Base-by-base conservation (phyloP, 176 grass and related monocot genomes). In the Aegilops longissima region DNA sequence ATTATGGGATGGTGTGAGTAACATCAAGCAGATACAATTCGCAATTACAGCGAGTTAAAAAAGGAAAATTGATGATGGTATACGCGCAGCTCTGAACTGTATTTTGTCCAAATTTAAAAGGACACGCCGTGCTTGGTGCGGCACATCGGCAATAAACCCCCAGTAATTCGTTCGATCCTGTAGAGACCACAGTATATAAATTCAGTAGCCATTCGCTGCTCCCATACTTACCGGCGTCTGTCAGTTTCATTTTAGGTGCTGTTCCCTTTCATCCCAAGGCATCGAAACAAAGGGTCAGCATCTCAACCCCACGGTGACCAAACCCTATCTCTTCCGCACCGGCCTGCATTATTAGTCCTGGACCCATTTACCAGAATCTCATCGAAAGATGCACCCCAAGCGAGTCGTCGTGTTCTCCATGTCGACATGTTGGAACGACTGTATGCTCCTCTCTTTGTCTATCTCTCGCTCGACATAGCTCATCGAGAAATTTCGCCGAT, bases 381-480 rank as follows among this genome's bases (percentile, higher is more conserved):
- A 39, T 24, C 12, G 65, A 79, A n/a, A 49, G 39, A 39, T 20
- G 17, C 39, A 4, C 31, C 70, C 1, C 23, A 33, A 45, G 40
- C 5, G 17, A 34, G 17, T 12, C 7, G 25, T 35, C 27, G 1
- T 73, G n/a, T 27, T 23, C 30, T 20, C 78, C 51, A 86, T 73
- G 88, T 90, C 88, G 88, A 86, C 84, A 83, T 44, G 88, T 12
- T 54, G 68, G 45, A 47, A 27, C 51, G 6, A 21, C 31, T 6
- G 21, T 12, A 18, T 12, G 74, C 17, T 45, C 77, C 13, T 2
- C 77, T 35, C 27, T 35, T n/a, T 34, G 24, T 17, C 65, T 8
- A 29, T 21, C 47, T 63, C 9, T 20, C 13, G 1, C n/a, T 25
- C 31, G 21, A 35, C 18, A 52, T 29, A 49, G 45, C 33, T 61